Evolutionary conservation across 306 rosid genomes (phyloP).

Genomic region (Castanea crenata): DNA sequence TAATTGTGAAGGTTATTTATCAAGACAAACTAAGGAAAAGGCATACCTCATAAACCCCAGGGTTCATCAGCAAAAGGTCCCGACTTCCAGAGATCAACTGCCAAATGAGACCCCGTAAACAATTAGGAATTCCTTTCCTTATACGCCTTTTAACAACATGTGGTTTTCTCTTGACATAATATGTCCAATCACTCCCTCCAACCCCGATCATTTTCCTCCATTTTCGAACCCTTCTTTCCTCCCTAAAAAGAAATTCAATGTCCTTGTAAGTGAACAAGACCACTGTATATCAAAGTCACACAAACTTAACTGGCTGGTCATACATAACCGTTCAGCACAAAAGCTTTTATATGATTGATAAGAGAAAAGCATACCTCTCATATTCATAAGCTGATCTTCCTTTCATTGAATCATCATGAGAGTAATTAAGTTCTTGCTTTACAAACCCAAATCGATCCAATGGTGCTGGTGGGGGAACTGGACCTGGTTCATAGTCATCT

Average conservation of each 20-base stretch:
- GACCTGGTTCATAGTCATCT: constrained; percentile 71
- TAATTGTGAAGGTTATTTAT: constrained; percentile 1
- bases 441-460: constrained; percentile 92
- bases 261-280: not conserved
- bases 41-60: constrained; percentile 95
- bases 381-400: constrained; percentile 50
- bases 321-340: not conserved
- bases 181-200: constrained; percentile 99
- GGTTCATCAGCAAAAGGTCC: constrained; percentile 93
- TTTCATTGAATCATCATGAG: constrained; percentile 54
- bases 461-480: constrained; percentile 62
- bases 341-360: not conserved
- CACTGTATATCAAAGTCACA: not conserved
- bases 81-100: constrained; percentile 98
- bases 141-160: constrained; percentile 91
- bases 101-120: constrained; percentile 98
- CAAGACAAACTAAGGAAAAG: constrained; percentile 15
- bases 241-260: constrained; percentile 34
- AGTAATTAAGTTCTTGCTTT: constrained; percentile 55
- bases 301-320: not conserved
- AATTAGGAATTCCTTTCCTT: constrained; percentile 99
- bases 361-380: constrained; percentile 52
- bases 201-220: constrained; percentile 99
- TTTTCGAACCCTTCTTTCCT: constrained; percentile 81
- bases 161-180: constrained; percentile 81